A percentile compares a stretch with the other conserved stretches of the same genome.
These are phyloP conservation scores for Tremella fuciformis DNA, from an alignment of 768 basidiomycete species.

Conservation along the genomic window DNA sequence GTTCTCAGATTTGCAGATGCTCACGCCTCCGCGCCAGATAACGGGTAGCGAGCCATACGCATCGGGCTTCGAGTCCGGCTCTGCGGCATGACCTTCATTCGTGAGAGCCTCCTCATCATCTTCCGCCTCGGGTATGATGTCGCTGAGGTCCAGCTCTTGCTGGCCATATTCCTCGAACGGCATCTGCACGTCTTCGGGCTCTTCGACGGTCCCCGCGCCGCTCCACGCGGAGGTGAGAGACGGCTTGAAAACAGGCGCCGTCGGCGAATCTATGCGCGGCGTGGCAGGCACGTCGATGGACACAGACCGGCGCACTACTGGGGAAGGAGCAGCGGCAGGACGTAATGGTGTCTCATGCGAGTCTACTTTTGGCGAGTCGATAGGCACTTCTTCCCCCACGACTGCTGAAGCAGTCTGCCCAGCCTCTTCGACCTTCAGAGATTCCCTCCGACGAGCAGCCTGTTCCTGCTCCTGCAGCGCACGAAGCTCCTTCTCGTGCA, in stretches of 20 bases:
- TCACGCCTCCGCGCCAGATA: slow-evolving; percentile 42
- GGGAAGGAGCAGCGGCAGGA: no score
- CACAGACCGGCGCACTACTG: no score
- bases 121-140: slow-evolving; percentile 24
- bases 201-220: slow-evolving; percentile 8
- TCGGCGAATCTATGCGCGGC: not conserved
- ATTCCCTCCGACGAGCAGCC: slow-evolving; percentile 11
- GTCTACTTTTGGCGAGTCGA: no score
- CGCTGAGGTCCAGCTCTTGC: slow-evolving; percentile 36
- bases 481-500: slow-evolving; percentile 27
- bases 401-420: no score
- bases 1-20: slow-evolving; percentile 9
- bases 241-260: not conserved
- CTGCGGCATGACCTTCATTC: slow-evolving; percentile 12
- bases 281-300: not conserved
- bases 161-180: slow-evolving; percentile 6
- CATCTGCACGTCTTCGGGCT: slow-evolving; percentile 11
- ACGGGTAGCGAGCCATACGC: slow-evolving; percentile 28
- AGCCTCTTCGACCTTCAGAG: slow-evolving; percentile 1
- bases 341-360: no score
- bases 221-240: slow-evolving; percentile 38
- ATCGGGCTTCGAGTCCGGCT: not conserved
- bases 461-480: slow-evolving; percentile 19
- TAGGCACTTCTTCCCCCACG: no score
- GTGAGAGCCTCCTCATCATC: slow-evolving; percentile 7